Evolutionary conservation across 768 basidiomycete species (phyloP).

Genomic region (Dendrothele bispora): DNA sequence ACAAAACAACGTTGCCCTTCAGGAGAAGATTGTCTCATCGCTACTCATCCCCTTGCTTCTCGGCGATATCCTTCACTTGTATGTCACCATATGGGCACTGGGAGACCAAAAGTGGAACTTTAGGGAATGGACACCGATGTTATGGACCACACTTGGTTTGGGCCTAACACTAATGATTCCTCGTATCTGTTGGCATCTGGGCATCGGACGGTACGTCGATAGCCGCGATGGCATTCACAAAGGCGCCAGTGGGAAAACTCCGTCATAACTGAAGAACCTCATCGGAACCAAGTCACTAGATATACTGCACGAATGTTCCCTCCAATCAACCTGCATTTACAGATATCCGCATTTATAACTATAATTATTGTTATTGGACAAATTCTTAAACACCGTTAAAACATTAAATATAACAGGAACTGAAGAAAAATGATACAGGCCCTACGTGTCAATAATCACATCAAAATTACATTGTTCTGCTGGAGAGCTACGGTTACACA

Average conservation of each 20-base stretch:
- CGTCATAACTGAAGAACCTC: too few species aligned
- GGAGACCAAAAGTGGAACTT: slow-evolving; percentile 70
- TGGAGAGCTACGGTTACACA: too few species aligned
- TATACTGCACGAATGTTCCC: neutral
- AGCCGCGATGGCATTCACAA: slow-evolving; percentile 47
- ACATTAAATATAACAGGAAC: too few species aligned
- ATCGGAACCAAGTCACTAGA: neutral
- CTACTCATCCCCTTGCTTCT: slow-evolving; percentile 67
- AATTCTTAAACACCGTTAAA: too few species aligned
- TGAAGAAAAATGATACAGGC: too few species aligned
- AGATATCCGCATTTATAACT: too few species aligned
- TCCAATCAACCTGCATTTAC: too few species aligned
- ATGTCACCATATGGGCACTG: slow-evolving; percentile 71
- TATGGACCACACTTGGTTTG: slow-evolving; percentile 64
- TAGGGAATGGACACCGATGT: slow-evolving; percentile 62
- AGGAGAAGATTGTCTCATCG: slow-evolving; percentile 69
- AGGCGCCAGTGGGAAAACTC: neutral
- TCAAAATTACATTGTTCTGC: too few species aligned
- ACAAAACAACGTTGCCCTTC: slow-evolving; percentile 54
- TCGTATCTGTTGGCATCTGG: slow-evolving; percentile 71
- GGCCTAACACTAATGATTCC: slow-evolving; percentile 70
- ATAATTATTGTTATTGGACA: too few species aligned
- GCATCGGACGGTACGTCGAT: slow-evolving; percentile 73
- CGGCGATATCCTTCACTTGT: slow-evolving; percentile 68
- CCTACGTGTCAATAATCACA: too few species aligned